Percentiles rank a stretch among this genome's conserved stretches.
Conservation (phyloP, 2,329 filamentous ascomycete species). For the Claviceps arundinis region DNA sequence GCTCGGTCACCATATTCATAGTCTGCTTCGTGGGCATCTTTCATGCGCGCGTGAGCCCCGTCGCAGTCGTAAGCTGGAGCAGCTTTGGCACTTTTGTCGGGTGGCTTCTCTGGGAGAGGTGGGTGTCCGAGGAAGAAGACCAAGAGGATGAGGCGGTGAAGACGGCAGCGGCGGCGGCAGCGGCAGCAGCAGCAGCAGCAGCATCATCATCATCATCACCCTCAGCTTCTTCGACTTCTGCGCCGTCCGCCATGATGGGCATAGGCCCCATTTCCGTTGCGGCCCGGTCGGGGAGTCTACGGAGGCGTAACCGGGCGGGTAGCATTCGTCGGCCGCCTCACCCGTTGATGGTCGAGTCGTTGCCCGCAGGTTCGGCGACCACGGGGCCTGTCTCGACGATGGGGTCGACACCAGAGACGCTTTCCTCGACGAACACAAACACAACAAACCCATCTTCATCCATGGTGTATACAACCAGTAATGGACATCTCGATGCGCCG, state of each 20-base stretch:
- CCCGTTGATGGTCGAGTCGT: conserved; percentile 16
- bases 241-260: background rate
- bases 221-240: conserved; percentile 6
- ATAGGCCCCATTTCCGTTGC: background rate
- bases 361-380: conserved; percentile 9
- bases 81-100: conserved; percentile 72
- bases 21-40: conserved; percentile 89
- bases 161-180: conserved; percentile 14
- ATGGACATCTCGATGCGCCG: conserved; percentile 32
- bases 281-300: conserved; percentile 19
- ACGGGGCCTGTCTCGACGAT: conserved; percentile 12
- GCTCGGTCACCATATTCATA: conserved; percentile 85
- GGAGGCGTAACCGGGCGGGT: conserved; percentile 21
- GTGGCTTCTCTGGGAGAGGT: conserved; percentile 85
- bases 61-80: conserved; percentile 77
- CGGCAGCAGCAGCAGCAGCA: conserved; percentile 14
- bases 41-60: conserved; percentile 72
- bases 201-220: conserved; percentile 8
- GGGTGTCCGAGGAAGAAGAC: conserved; percentile 61
- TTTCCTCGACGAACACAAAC: conserved; percentile 31
- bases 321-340: conserved; percentile 23
- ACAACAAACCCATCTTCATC: conserved; percentile 2
- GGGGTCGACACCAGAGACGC: conserved; percentile 21
- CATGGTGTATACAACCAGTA: background rate
- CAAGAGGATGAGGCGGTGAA: conserved; percentile 28